These are phyloP conservation scores for Jaapia argillacea DNA, from an alignment of 768 basidiomycete genomes.

Conservation along the genomic window DNA sequence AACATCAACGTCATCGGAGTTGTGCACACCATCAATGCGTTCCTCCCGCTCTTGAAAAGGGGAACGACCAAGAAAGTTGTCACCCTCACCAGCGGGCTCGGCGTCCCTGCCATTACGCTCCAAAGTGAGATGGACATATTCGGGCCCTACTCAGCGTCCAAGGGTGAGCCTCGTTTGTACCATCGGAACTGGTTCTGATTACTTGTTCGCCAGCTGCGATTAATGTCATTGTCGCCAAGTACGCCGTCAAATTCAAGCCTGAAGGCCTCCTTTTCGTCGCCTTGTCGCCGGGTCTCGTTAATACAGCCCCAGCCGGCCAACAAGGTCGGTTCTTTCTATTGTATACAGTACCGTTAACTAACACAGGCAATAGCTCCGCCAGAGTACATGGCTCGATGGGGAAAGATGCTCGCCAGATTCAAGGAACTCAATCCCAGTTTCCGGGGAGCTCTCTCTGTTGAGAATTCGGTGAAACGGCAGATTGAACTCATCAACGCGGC, in stretches of 20 bases:
- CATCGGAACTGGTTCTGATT: no score
- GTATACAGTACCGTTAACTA: no score
- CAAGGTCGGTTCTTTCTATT: no score
- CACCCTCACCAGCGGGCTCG: slow-evolving; percentile 16
- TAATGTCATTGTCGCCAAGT: slow-evolving; percentile 22
- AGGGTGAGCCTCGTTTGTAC: no score
- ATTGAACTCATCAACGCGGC: slow-evolving; percentile 9
- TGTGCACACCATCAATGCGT: slow-evolving; percentile 16
- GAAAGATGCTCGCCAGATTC: no score
- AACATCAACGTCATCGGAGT: slow-evolving; percentile 20
- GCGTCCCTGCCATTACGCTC: slow-evolving; percentile 12
- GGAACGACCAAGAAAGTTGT: slow-evolving; percentile 21
- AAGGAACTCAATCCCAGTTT: no score
- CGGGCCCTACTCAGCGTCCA: slow-evolving; percentile 17
- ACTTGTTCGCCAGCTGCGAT: no score
- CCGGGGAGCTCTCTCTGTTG: slow-evolving; percentile 11
- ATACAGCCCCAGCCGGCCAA: no score
- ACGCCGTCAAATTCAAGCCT: slow-evolving; percentile 15
- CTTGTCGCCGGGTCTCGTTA: slow-evolving; percentile 16
- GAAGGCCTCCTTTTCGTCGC: slow-evolving; percentile 21
- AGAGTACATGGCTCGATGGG: no score
- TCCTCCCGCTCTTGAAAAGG: slow-evolving; percentile 21
- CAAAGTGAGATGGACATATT: neutral
- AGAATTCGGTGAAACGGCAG: slow-evolving; percentile 9
- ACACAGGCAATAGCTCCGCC: no score